phyloP scores from a whole-genome alignment of 768 basidiomycete species.

The Mycena polygramma region DNA sequence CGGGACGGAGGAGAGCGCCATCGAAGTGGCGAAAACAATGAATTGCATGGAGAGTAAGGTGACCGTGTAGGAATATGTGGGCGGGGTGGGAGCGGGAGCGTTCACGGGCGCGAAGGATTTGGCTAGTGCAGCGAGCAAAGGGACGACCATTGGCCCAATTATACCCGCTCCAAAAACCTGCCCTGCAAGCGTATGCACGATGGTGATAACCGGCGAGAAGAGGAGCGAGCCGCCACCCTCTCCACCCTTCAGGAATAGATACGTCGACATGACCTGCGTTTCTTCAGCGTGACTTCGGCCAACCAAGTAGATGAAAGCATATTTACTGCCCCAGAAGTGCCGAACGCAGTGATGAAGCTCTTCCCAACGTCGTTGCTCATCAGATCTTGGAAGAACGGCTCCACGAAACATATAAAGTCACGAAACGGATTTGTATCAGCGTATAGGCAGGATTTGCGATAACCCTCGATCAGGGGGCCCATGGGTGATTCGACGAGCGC shows the following conservation, averaged over 20 bases:
- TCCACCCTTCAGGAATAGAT: slow-evolving; percentile 17
- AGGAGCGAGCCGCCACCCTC: slow-evolving; percentile 10
- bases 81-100: neutral
- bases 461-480: slow-evolving; percentile 6
- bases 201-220: slow-evolving; percentile 2
- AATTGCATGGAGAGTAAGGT: slow-evolving; percentile 16
- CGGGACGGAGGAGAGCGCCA: slow-evolving; percentile 12
- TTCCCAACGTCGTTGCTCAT: neutral
- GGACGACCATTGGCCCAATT: slow-evolving; percentile 21
- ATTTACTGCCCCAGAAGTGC: neutral
- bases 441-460: too few species aligned
- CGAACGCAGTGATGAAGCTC: neutral
- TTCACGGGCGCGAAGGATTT: neutral
- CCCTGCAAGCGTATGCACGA: slow-evolving; percentile 7
- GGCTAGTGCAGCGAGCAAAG: slow-evolving; percentile 8
- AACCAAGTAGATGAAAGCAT: too few species aligned
- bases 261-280: slow-evolving; percentile 25
- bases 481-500: slow-evolving; percentile 25
- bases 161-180: slow-evolving; percentile 28
- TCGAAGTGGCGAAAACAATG: slow-evolving; percentile 10
- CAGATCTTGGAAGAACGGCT: neutral
- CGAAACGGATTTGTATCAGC: neutral
- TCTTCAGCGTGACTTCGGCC: too few species aligned
- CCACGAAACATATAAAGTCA: neutral
- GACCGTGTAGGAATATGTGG: slow-evolving; percentile 5